Evolutionary conservation across 345 rosid species (phyloP).

Genomic region (Mallotus nudiflorus): DNA sequence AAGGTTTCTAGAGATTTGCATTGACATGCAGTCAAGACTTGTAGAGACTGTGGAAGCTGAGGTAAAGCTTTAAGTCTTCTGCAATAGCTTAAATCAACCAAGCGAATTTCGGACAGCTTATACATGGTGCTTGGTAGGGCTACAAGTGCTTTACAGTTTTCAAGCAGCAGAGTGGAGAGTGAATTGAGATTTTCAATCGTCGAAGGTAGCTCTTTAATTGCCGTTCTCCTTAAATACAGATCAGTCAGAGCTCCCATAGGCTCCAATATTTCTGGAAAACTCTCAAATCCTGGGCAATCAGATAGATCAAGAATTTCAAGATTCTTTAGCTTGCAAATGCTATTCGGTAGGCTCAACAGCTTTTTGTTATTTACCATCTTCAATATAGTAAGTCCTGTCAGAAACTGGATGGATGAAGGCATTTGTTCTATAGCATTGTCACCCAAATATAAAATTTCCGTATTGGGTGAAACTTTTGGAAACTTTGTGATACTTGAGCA

Average conservation of each 20-base stretch:
- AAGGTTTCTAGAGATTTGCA: not conserved
- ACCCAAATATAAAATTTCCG: not conserved
- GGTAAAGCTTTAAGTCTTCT: not conserved
- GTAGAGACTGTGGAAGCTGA: conserved; percentile 9
- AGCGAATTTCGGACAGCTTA: not conserved
- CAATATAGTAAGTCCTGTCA: too few species aligned
- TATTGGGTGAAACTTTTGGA: not conserved
- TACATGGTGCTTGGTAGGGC: not conserved
- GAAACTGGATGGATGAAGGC: conserved; percentile 1
- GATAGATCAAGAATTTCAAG: not conserved
- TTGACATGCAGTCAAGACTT: not conserved
- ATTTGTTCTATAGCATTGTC: not conserved
- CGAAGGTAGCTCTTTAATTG: too few species aligned
- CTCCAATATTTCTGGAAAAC: conserved; percentile 1
- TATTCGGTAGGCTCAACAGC: too few species aligned
- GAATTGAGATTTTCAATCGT: not conserved
- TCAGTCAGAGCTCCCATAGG: not conserved
- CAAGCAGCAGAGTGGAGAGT: not conserved
- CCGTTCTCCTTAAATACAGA: not conserved
- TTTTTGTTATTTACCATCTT: too few species aligned
- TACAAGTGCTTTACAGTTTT: not conserved
- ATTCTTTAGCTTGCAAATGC: conserved; percentile 10
- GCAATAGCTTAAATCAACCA: not conserved
- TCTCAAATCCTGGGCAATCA: not conserved
- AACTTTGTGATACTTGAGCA: too few species aligned